Percentiles rank a stretch among this genome's conserved stretches.
Evolutionary conservation across 768 basidiomycete species (phyloP).

Genomic region (Suillus discolor): DNA sequence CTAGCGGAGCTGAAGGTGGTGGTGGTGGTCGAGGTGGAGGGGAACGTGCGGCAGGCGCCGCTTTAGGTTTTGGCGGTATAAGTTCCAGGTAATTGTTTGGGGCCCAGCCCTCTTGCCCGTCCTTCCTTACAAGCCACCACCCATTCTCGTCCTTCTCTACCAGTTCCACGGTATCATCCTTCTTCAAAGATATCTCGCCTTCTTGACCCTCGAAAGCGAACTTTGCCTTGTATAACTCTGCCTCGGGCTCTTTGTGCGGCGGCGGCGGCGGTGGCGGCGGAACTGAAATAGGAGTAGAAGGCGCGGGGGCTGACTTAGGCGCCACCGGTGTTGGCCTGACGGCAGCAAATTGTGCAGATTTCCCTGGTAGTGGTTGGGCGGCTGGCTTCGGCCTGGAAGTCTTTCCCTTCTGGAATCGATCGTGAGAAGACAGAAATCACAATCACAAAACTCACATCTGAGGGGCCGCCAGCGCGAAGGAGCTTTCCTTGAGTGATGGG

Average conservation of each 20-base stretch:
- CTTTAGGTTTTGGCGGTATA: conserved; percentile 64
- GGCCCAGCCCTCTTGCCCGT: conserved; percentile 87
- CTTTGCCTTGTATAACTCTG: conserved; percentile 81
- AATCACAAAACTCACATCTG: conserved; percentile 42
- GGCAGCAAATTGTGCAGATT: conserved; percentile 43
- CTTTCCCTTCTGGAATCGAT: conserved; percentile 45
- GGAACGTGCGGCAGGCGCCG: conserved; percentile 69
- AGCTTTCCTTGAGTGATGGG: conserved; percentile 88
- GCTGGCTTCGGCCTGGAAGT: conserved; percentile 41
- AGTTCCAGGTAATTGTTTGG: conserved; percentile 92
- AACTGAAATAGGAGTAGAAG: conserved; percentile 45
- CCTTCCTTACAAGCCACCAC: conserved; percentile 96
- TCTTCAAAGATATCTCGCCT: conserved; percentile 86
- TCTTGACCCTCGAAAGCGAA: conserved; percentile 93
- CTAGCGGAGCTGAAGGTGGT: conserved; percentile 46
- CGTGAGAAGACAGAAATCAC: conserved; percentile 9
- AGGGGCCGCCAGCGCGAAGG: conserved; percentile 75
- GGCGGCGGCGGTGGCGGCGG: conserved; percentile 57
- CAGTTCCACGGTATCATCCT: conserved; percentile 92
- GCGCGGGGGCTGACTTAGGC: conserved; percentile 38
- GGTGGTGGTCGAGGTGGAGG: conserved; percentile 54
- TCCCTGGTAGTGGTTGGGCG: conserved; percentile 62
- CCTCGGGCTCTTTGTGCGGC: conserved; percentile 55
- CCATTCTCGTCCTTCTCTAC: conserved; percentile 93
- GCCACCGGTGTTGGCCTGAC: conserved; percentile 30